Base-by-base conservation (phyloP, 371 early-diverging fungal genomes). In the Umbelopsis sp. region DNA sequence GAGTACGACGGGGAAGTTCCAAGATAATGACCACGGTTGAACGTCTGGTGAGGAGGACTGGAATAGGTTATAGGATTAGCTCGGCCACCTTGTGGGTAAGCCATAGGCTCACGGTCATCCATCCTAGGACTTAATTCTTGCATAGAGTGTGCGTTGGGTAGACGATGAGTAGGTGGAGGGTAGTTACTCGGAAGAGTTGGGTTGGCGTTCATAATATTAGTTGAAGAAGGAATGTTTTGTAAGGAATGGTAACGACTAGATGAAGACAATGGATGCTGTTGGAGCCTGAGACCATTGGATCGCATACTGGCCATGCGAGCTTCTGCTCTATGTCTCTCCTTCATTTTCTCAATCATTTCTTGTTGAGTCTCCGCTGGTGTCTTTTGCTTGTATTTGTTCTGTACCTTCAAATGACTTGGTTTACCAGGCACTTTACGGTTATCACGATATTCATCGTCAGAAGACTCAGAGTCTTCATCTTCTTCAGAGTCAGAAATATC, bases 401-500 rank as follows among this genome's bases (percentile, higher is more conserved):
- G 18, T 37, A 35, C 5, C 3, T 35, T 57, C 12, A 57, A 16
- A n/a, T 57, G 18, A 16, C n/a, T 29, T 10, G 57, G 57, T n/a
- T 18, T 11, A 18, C 57, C 57, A 35, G 35, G 35, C 18, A 57
- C 25, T 57, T 57, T 57, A 35, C 35, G 29, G 35, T 57, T 57
- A 14, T 57, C 57, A 57, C 29, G 57, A 16, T 57, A 57, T 35
- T 57, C 57, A 7, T 57, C 57, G 35, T 57, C 35, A 18, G 57
- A 35, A 2, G 29, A 12, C 9, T 57, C 57, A 25, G 57, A 57
- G 18, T 14, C n/a, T 18, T 57, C 35, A 18, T 35, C 35, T 57
- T 57, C 57, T n/a, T 35, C 57, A 12, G 57, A 57, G n/a, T 57
- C 57, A 12, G 57, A 57, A 6, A 57, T 29, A 29, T 57, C 57